Evolutionary conservation across 371 early-diverging fungal species (phyloP).

Genomic region (Fennellomyces sp.): DNA sequence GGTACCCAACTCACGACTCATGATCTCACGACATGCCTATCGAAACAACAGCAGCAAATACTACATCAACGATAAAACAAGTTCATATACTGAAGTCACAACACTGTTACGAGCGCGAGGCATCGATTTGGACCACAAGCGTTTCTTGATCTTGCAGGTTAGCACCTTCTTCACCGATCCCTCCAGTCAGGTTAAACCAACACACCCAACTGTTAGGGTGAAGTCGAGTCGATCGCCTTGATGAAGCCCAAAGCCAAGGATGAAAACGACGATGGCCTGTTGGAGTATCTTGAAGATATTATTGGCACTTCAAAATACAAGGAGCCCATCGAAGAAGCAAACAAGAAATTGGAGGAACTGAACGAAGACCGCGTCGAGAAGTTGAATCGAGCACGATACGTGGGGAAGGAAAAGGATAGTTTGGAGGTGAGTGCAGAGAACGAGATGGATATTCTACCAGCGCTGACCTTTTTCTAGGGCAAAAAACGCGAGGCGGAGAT

Average conservation of each 20-base stretch:
- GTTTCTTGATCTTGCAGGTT: slow-evolving; percentile 97
- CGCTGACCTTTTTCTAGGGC: slow-evolving; percentile 46
- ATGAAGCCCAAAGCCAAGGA: slow-evolving; percentile 98
- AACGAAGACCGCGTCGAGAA: slow-evolving; percentile 84
- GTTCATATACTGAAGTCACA: slow-evolving; percentile 87
- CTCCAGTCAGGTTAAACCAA: too few species aligned
- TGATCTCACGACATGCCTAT: slow-evolving; percentile 83
- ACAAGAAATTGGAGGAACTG: slow-evolving; percentile 67
- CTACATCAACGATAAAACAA: slow-evolving; percentile 73
- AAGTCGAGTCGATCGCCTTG: slow-evolving; percentile 99
- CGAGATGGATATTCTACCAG: not conserved
- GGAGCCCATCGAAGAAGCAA: slow-evolving; percentile 83
- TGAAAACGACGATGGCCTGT: slow-evolving; percentile 94
- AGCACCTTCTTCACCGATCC: not conserved
- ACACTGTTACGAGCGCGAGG: slow-evolving; percentile 86
- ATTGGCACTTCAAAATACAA: slow-evolving; percentile 97
- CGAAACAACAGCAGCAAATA: slow-evolving; percentile 79
- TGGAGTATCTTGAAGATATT: slow-evolving; percentile 99
- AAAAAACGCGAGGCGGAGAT: slow-evolving; percentile 85
- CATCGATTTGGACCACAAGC: slow-evolving; percentile 98
- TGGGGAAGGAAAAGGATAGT: slow-evolving; percentile 79
- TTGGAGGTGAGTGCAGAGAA: slow-evolving; percentile 56
- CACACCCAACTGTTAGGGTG: slow-evolving; percentile 71
- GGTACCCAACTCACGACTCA: slow-evolving; percentile 73
- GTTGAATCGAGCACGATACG: slow-evolving; percentile 83